Conservation (phyloP, 2,329 filamentous ascomycete species). For the Diaporthe eres region DNA sequence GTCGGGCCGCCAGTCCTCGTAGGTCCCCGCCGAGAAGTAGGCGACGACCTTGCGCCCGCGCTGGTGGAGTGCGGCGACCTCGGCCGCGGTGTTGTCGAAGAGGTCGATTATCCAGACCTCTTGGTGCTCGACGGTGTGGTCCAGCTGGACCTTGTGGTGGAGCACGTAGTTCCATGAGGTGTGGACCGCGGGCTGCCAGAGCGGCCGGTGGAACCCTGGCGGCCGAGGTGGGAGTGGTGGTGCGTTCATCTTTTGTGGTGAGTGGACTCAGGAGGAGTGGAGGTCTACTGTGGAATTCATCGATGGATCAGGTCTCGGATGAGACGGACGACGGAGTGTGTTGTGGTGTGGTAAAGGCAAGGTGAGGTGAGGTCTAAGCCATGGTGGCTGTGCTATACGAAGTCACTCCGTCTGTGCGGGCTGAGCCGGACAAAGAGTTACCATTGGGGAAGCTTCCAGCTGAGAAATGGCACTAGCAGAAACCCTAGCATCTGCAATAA, state of each 20-base stretch:
- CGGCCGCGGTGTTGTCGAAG: slow-evolving; percentile 42
- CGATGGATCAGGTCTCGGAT: background rate
- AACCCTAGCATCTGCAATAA: background rate
- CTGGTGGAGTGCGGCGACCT: slow-evolving; percentile 60
- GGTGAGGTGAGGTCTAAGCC: slow-evolving; percentile 24
- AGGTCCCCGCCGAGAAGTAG: slow-evolving; percentile 74
- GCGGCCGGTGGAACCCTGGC: slow-evolving; percentile 31
- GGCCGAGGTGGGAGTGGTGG: slow-evolving; percentile 39
- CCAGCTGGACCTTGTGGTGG: slow-evolving; percentile 37
- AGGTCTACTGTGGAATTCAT: background rate
- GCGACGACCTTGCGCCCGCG: slow-evolving; percentile 70
- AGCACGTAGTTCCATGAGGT: slow-evolving; percentile 42
- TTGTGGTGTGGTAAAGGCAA: background rate
- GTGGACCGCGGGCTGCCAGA: slow-evolving; percentile 38
- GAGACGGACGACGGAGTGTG: background rate
- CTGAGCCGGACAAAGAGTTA: slow-evolving; percentile 5
- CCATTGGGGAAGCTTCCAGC: background rate
- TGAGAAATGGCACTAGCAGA: background rate
- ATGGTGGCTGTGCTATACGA: slow-evolving; percentile 30
- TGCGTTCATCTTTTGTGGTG: slow-evolving; percentile 2
- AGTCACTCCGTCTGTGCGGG: slow-evolving; percentile 13
- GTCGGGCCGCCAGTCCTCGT: slow-evolving; percentile 68
- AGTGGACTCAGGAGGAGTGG: too few species aligned
- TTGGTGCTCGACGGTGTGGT: slow-evolving; percentile 33
- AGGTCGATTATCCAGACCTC: slow-evolving; percentile 41